phyloP scores from a whole-genome alignment of 345 rosid species.

The Clausena lansium region DNA sequence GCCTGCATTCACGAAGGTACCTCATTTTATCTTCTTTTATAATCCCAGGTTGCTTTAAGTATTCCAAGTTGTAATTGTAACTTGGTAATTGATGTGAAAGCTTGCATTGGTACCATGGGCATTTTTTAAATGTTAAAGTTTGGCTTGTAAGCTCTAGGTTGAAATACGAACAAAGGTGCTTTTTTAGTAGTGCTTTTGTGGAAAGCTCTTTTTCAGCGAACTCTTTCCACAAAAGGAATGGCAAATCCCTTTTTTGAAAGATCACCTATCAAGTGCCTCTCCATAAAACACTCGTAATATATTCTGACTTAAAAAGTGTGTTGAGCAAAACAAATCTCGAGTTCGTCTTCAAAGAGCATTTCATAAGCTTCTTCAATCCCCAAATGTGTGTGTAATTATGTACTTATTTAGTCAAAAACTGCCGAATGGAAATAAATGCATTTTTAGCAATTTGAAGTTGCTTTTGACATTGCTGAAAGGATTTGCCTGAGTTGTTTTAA shows the following conservation, averaged over 20 bases:
- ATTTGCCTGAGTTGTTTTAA: background rate
- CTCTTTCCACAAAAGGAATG: background rate
- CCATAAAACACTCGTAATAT: no score
- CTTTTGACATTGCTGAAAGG: background rate
- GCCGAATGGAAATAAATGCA: background rate
- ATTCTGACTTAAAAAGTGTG: no score
- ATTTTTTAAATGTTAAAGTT: background rate
- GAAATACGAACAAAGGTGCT: background rate
- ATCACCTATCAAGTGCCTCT: background rate
- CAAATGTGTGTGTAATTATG: background rate
- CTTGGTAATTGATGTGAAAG: background rate
- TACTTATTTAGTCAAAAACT: background rate
- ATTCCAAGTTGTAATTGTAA: background rate
- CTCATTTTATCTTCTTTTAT: background rate
- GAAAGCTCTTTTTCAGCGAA: background rate
- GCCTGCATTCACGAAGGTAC: constrained; percentile 75
- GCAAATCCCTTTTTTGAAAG: background rate
- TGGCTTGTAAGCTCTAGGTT: background rate
- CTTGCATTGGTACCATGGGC: background rate
- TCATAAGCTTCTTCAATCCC: background rate
- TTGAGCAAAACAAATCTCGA: background rate
- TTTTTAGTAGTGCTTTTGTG: background rate
- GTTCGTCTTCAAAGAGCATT: background rate
- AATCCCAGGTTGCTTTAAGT: background rate
- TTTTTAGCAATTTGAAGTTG: background rate